Percentiles rank a stretch among this genome's conserved stretches.
Evolutionary conservation across 108 stramenopile species (phyloP).

Genomic region (Cylindrotheca fusiformis): DNA sequence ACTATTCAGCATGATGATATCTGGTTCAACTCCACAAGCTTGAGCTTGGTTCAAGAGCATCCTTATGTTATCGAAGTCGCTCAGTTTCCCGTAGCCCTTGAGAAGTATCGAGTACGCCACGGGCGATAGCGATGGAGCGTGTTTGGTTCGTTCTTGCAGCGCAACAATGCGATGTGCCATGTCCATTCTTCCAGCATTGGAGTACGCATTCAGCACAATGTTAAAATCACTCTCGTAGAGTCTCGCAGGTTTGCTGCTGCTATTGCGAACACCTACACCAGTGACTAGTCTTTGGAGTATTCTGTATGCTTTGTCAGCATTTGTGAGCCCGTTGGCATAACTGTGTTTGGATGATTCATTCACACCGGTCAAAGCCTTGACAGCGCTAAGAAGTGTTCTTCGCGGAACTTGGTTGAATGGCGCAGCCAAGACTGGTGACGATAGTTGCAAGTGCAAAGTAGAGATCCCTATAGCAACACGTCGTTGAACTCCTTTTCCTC

Average conservation of each 20-base stretch:
- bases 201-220: slow-evolving; percentile 68
- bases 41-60: slow-evolving; percentile 48
- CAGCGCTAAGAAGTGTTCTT: slow-evolving; percentile 43
- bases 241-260: background rate
- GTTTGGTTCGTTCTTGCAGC: slow-evolving; percentile 58
- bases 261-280: slow-evolving; percentile 54
- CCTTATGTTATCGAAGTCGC: slow-evolving; percentile 61
- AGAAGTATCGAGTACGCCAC: slow-evolving; percentile 77
- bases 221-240: slow-evolving; percentile 77
- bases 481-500: slow-evolving; percentile 3
- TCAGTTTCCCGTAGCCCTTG: slow-evolving; percentile 65
- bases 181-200: slow-evolving; percentile 50
- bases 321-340: slow-evolving; percentile 7
- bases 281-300: slow-evolving; percentile 71
- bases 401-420: slow-evolving; percentile 55
- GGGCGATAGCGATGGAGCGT: slow-evolving; percentile 64
- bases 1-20: slow-evolving; percentile 55
- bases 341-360: slow-evolving; percentile 16
- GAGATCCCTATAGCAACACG: slow-evolving; percentile 48
- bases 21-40: slow-evolving; percentile 33
- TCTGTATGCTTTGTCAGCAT: slow-evolving; percentile 57
- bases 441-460: slow-evolving; percentile 50
- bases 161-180: slow-evolving; percentile 71
- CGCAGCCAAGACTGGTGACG: slow-evolving; percentile 23
- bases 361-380: slow-evolving; percentile 51